Conservation (phyloP, 2,329 filamentous ascomycete species). For the Simplicillium aogashimaense region DNA sequence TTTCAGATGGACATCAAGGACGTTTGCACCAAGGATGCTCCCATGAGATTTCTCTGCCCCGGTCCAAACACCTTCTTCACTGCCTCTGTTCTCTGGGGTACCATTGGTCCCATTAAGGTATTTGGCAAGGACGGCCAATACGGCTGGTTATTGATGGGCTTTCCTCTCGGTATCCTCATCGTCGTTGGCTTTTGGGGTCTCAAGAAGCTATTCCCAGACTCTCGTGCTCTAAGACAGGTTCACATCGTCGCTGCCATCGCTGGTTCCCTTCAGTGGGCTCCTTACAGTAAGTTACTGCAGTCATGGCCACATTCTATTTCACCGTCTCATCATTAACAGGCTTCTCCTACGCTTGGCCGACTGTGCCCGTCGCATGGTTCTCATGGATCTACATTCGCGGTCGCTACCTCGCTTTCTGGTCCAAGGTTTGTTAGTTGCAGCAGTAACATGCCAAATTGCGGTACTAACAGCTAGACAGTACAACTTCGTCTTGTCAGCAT, state of each 20-base stretch:
- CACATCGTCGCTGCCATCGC: slow-evolving; percentile 32
- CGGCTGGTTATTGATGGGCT: slow-evolving; percentile 26
- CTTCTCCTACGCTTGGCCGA: slow-evolving; percentile 32
- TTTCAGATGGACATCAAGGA: slow-evolving; percentile 23
- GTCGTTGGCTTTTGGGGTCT: slow-evolving; percentile 25
- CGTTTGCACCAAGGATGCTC: slow-evolving; percentile 25
- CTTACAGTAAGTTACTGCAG: slow-evolving; percentile 26
- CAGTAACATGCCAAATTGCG: too few species aligned
- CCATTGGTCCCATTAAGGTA: slow-evolving; percentile 29
- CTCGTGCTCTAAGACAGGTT: slow-evolving; percentile 23
- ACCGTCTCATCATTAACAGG: background rate
- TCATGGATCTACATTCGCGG: slow-evolving; percentile 37
- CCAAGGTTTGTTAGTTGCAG: slow-evolving; percentile 24
- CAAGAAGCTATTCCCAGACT: slow-evolving; percentile 20
- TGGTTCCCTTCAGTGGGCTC: slow-evolving; percentile 28
- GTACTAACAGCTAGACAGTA: slow-evolving; percentile 17
- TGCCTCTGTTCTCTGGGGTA: slow-evolving; percentile 34
- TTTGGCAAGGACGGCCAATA: slow-evolving; percentile 30
- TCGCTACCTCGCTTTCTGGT: slow-evolving; percentile 36
- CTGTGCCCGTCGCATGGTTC: slow-evolving; percentile 34
- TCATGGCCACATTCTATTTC: too few species aligned
- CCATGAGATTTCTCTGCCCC: slow-evolving; percentile 26
- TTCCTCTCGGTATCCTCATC: slow-evolving; percentile 25
- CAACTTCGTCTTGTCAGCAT: slow-evolving; percentile 37
- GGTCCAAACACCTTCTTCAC: slow-evolving; percentile 30